These are phyloP conservation scores for Holtermannia corniformis DNA, from an alignment of 768 basidiomycete species.

Conservation along the genomic window DNA sequence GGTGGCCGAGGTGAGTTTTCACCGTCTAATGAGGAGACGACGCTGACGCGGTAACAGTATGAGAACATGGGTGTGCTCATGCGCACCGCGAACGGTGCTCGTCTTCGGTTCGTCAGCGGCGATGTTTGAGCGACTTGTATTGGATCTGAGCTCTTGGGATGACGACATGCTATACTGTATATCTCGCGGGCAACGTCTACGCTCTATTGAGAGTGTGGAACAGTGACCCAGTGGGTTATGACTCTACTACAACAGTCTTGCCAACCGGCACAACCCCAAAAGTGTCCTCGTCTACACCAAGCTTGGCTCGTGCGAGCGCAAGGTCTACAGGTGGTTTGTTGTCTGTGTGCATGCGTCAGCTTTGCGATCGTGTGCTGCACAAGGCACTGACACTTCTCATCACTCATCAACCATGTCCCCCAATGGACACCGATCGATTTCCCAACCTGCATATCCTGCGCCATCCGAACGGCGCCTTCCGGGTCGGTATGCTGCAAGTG, in stretches of 20 bases:
- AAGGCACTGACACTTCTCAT: constrained; percentile 28
- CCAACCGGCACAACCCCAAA: constrained; percentile 27
- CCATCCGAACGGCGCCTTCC: constrained; percentile 35
- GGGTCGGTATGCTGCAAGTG: constrained; percentile 38
- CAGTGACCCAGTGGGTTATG: too few species aligned
- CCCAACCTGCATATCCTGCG: constrained; percentile 24
- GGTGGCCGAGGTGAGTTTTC: constrained; percentile 57
- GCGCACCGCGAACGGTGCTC: constrained; percentile 72
- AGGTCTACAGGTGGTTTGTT: constrained; percentile 30
- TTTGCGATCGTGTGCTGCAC: not conserved
- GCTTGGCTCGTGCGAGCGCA: constrained; percentile 21
- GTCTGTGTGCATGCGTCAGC: constrained; percentile 11
- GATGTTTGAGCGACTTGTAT: constrained; percentile 16
- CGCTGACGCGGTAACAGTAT: constrained; percentile 51
- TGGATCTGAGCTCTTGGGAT: not conserved
- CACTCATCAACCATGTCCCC: constrained; percentile 37
- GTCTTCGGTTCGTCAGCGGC: constrained; percentile 55
- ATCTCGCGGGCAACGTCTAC: too few species aligned
- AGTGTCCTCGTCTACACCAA: constrained; percentile 12
- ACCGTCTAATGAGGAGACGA: not conserved
- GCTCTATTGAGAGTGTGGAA: too few species aligned
- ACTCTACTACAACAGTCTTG: constrained; percentile 23
- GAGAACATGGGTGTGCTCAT: constrained; percentile 72
- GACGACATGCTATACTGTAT: not conserved
- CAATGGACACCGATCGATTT: constrained; percentile 38